phyloP scores from a whole-genome alignment of 106 monocot genomes.

The Narthecium ossifragum region DNA sequence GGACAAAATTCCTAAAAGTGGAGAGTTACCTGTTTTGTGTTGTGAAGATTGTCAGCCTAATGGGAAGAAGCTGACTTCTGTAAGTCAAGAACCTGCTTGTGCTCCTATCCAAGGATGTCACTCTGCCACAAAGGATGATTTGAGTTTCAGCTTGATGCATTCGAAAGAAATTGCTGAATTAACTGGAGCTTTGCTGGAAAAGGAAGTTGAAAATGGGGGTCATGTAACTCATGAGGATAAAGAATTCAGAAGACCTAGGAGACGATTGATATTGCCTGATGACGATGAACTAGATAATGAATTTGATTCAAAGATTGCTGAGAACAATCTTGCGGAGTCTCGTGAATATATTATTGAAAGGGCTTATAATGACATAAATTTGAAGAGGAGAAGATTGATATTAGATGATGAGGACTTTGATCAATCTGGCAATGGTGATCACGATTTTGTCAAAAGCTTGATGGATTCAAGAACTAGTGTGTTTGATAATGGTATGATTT shows the following conservation, averaged over 20 bases:
- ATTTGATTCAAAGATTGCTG: not conserved
- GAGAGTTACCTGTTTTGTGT: too few relatives aligned
- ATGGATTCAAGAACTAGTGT: not conserved
- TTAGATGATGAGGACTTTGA: not conserved
- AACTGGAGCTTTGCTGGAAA: not conserved
- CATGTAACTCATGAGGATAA: not conserved
- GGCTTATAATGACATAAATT: too few relatives aligned
- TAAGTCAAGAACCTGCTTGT: not conserved
- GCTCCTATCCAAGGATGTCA: not conserved
- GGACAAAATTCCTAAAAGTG: constrained; percentile 11
- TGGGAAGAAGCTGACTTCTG: not conserved
- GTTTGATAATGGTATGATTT: not conserved
- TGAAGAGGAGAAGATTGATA: not conserved
- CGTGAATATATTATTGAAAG: too few relatives aligned
- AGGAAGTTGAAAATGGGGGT: too few relatives aligned
- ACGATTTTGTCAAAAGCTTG: not conserved
- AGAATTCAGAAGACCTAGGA: not conserved
- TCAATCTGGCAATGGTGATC: not conserved
- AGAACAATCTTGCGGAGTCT: not conserved
- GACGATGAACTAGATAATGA: not conserved
- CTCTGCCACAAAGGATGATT: not conserved
- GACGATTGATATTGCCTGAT: not conserved
- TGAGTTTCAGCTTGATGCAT: not conserved
- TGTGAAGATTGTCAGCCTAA: constrained; percentile 22
- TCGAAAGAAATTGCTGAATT: not conserved